Base-by-base conservation (phyloP, 2,329 filamentous ascomycete species). In the Aspergillus phoenicis region DNA sequence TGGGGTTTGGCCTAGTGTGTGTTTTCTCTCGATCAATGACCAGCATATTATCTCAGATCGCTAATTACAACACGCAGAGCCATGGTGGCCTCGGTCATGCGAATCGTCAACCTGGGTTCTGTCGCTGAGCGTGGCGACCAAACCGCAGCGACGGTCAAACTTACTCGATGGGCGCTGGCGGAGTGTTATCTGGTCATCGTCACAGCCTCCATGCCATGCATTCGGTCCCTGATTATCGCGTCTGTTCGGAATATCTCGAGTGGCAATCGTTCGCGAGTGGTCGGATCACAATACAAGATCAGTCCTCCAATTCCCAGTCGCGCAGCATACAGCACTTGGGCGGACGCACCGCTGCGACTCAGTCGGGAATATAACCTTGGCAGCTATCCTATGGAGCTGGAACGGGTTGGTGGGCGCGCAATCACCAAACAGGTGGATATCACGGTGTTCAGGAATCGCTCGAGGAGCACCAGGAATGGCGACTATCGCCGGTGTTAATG, bases 1-100 rank as follows among this genome's bases (percentile, higher is more conserved):
- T 76, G 8, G 67, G 72, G 8, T 59, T 75, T 39, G 74, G 74
- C 1, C 57, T 75, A 26, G 64, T 75, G 73, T 75, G 49, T 61
- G 72, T 64, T 15, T 45, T 22, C 11, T n/a, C 5, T 30, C 10
- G 11, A 28, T 4, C 1, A 45, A 3, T 24, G 17, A 1, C 22
- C 11, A 2, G 10, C 41, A 15, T 4, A 11, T 22, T 5, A 20
- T 13, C 20, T 30, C 20, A 13, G 39, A 22, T 22, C 20, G 15
- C 52, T 49, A 52, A 54, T 36, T 8, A 28, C 13, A 8, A 3
- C 13, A 8, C 22, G 38, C n/a, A 71, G 68, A 55, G 69, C 71
- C 8, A 72, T 70, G 69, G 60, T 63, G 33, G 70, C 68, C 7
- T 67, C 71, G 4, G 64, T 73, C 10, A 63, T 68, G 48, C 71